Evolutionary conservation across 148 eudicot species (phyloP).

Genomic region (Pouteria glomerata): DNA sequence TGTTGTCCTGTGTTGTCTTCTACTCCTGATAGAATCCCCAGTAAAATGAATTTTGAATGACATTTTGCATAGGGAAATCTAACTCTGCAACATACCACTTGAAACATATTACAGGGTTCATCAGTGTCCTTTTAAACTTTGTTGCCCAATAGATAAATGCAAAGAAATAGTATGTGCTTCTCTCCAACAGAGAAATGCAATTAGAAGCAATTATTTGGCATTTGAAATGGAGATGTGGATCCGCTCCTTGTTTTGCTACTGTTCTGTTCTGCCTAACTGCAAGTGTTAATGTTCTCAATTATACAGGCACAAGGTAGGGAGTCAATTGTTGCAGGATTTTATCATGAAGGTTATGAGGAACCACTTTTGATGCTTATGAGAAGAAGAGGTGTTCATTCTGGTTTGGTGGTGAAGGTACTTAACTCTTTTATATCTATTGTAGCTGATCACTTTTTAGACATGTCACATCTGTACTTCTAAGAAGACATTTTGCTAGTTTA

Average conservation of each 20-base stretch:
- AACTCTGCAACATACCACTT: background rate
- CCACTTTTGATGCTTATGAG: slow-evolving; percentile 96
- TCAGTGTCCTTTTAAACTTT: background rate
- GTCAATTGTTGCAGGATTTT: slow-evolving; percentile 89
- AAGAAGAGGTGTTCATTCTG: slow-evolving; percentile 89
- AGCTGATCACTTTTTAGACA: background rate
- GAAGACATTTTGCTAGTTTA: background rate
- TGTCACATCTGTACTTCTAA: background rate
- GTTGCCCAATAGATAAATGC: background rate
- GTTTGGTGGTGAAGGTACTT: slow-evolving; percentile 86
- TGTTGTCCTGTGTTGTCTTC: background rate
- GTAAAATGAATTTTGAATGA: background rate
- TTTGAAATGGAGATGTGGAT: background rate
- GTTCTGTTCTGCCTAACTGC: background rate
- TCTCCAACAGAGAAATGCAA: background rate
- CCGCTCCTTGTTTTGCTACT: background rate
- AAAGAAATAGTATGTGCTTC: background rate
- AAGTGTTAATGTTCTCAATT: background rate
- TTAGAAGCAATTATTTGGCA: background rate
- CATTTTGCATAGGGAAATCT: background rate
- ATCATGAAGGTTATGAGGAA: slow-evolving; percentile 97
- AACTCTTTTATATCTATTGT: background rate
- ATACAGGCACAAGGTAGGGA: slow-evolving; percentile 81
- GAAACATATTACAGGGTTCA: background rate
- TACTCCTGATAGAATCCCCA: background rate